Base-by-base conservation (phyloP, 306 rosid genomes). In the Cucurbita argyrosperma region DNA sequence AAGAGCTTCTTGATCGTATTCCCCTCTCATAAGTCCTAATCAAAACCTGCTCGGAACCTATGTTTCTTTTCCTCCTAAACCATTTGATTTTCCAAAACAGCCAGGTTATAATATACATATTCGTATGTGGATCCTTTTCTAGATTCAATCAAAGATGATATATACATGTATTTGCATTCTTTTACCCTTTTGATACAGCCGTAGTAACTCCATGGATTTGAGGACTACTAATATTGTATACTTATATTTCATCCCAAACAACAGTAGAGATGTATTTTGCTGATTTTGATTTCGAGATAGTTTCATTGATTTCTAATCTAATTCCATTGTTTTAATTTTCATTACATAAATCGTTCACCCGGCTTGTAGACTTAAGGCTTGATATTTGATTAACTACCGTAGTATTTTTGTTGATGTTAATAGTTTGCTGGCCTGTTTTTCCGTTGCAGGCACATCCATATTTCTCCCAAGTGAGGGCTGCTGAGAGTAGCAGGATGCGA, bases 381-480 rank as follows among this genome's bases (percentile, higher is more conserved):
- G n/a, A 43, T 21, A 66, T 43, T 43, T 42, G 30, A 8, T 15
- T 16, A 40, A 18, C 2, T 11, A 19, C 38, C 3, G 3, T 65
- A 5, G 37, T 8, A 13, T 8, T 47, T 47, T 39, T 5, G 51
- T 38, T 76, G 61, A 62, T 65, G 26, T 75, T 65, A 59, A 80
- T 19, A 72, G 19, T 77, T 7, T 66, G 52, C 70, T 45, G 51
- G 38, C 42, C 67, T 75, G 38, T 79, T 12, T 15, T 52, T 69
- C 9, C 71, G 51, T 47, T 59, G 37, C 86, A 85, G 88, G 88
- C 81, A n/a, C 88, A 80, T 76, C 81, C 82, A 72, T 85, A 80
- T 74, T 85, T 85, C 79, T 76, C 74, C 19, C 83, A 80, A 81
- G 88, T 80, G 82, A 80, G 88, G 74, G 77, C 77, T 73, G 86